A percentile compares a stretch with the other conserved stretches of the same genome.
Evolutionary conservation across 805 yeast genomes (phyloP).

Genomic region (Saturnispora serradocipensis): DNA sequence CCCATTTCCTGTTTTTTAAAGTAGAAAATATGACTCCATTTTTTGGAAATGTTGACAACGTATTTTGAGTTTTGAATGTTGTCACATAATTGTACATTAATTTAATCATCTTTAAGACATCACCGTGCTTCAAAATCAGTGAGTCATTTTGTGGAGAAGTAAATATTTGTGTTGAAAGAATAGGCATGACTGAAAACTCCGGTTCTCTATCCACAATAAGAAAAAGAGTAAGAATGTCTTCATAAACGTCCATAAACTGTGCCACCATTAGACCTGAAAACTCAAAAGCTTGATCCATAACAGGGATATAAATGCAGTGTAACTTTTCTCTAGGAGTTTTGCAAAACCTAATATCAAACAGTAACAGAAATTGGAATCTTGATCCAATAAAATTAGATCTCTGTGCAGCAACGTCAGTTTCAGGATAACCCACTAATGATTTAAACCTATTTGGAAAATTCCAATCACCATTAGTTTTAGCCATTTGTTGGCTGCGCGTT

Average conservation of each 20-base stretch:
- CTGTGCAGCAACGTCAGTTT: conserved; percentile 8
- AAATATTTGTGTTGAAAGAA: conserved; percentile 75
- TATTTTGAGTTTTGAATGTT: conserved; percentile 30
- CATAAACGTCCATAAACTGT: conserved; percentile 79
- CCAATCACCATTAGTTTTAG: conserved; percentile 33
- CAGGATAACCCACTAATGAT: conserved; percentile 39
- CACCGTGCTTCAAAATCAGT: conserved; percentile 53
- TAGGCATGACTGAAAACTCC: conserved; percentile 63
- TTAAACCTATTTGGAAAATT: conserved; percentile 34
- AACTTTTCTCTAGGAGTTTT: conserved; percentile 46
- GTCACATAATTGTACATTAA: conserved; percentile 57
- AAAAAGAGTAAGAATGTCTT: conserved; percentile 61
- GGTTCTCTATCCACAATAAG: conserved; percentile 79
- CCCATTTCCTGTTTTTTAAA: conserved; percentile 63
- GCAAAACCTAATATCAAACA: conserved; percentile 67
- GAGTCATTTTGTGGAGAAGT: conserved; percentile 81
- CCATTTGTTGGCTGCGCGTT: conserved; percentile 11
- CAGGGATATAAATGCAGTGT: conserved; percentile 56
- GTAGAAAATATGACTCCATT: conserved; percentile 29
- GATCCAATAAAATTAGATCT: conserved; percentile 31
- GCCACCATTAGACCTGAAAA: conserved; percentile 55
- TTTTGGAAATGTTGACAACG: conserved; percentile 30
- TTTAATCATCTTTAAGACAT: conserved; percentile 51
- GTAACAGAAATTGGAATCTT: conserved; percentile 49
- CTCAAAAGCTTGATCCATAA: conserved; percentile 49